phyloP scores from a whole-genome alignment of 169 alveolate species.

The Plasmodium falciparum region DNA sequence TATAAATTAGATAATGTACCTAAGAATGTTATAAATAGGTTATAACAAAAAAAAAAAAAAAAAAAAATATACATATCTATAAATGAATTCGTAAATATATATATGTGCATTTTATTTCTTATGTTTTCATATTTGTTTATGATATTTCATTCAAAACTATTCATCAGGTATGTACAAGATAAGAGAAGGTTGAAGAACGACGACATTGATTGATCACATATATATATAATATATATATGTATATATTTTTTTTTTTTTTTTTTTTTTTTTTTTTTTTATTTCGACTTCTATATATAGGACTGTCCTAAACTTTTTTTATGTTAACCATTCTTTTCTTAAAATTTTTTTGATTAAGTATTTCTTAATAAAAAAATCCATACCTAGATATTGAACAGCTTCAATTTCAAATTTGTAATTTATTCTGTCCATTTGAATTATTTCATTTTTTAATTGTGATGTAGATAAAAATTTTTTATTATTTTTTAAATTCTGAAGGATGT shows the following conservation, averaged over 20 bases:
- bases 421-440: conserved; percentile 47
- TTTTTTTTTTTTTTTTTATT: too few species aligned
- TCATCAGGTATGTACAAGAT: conserved; percentile 50
- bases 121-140: background rate
- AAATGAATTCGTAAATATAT: background rate
- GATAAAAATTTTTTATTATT: conserved; percentile 32
- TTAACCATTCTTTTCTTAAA: conserved; percentile 33
- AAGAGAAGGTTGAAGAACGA: conserved; percentile 56
- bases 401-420: conserved; percentile 64
- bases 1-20: conserved; percentile 45
- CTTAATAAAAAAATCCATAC: conserved; percentile 48
- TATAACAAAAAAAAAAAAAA: background rate
- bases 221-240: background rate
- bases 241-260: too few species aligned
- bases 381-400: conserved; percentile 77
- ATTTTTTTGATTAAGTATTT: conserved; percentile 42
- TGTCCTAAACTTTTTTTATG: background rate
- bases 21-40: conserved; percentile 49
- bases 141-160: background rate
- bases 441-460: conserved; percentile 25
- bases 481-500: conserved; percentile 53
- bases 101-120: too few species aligned
- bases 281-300: background rate
- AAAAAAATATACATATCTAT: too few species aligned
- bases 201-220: background rate